These are phyloP conservation scores for Prunus mume DNA, from an alignment of 306 rosid species.

Conservation along the genomic window DNA sequence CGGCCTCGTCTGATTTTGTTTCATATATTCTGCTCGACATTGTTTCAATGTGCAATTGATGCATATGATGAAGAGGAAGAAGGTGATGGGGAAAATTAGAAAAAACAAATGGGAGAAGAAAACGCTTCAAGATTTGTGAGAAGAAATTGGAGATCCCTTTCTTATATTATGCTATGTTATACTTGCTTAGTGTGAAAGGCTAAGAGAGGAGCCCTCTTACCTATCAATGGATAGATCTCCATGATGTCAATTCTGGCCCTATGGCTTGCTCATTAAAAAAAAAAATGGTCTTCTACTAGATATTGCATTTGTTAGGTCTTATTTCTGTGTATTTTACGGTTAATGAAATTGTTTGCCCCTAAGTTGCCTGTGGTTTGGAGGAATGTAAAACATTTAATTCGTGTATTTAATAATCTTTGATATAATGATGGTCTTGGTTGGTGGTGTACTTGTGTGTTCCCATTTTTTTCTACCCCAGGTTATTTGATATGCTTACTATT, in stretches of 20 bases:
- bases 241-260: neutral
- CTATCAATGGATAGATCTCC: neutral
- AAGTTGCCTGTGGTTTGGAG: neutral
- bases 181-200: neutral
- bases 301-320: neutral
- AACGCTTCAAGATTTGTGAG: neutral
- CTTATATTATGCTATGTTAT: neutral
- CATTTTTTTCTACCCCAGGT: neutral
- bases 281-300: neutral
- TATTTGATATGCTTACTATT: constrained; percentile 22
- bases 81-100: neutral
- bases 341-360: neutral
- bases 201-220: no score
- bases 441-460: neutral
- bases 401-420: neutral
- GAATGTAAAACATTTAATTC: neutral
- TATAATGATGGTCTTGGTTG: neutral
- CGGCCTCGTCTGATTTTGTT: neutral
- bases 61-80: neutral
- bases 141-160: neutral
- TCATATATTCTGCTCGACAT: neutral
- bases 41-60: neutral
- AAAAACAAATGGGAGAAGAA: neutral
- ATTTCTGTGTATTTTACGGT: neutral
- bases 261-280: neutral